These are phyloP conservation scores for Esteya vermicola DNA, from an alignment of 2,329 filamentous ascomycete genomes.

Conservation along the genomic window DNA sequence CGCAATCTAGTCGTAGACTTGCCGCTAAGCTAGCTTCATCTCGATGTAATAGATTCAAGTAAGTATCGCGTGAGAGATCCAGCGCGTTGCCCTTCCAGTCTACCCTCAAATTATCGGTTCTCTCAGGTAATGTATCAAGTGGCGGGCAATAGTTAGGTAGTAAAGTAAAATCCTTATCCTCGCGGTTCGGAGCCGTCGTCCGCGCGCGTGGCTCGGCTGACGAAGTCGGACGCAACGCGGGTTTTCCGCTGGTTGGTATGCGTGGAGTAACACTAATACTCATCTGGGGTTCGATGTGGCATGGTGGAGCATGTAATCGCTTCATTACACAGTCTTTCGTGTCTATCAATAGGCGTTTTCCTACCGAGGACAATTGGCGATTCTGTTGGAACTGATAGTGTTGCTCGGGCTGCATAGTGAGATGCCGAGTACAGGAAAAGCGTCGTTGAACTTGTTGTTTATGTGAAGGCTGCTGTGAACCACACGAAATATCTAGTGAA, in stretches of 20 bases:
- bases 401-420: neutral
- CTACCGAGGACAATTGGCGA: neutral
- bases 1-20: constrained; percentile 68
- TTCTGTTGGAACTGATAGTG: too few species aligned
- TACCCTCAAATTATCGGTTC: constrained; percentile 60
- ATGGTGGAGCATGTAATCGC: constrained; percentile 8
- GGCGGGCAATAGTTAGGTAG: constrained; percentile 63
- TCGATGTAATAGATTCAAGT: constrained; percentile 56
- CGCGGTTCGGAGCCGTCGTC: constrained; percentile 50
- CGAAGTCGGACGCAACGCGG: neutral
- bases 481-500: too few species aligned
- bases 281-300: constrained; percentile 12
- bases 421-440: too few species aligned
- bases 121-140: constrained; percentile 46
- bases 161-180: constrained; percentile 67
- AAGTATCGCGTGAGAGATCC: constrained; percentile 59
- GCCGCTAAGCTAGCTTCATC: constrained; percentile 67
- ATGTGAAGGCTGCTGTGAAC: too few species aligned
- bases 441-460: too few species aligned
- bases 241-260: constrained; percentile 1
- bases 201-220: constrained; percentile 19
- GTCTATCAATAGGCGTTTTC: constrained; percentile 1
- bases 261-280: neutral
- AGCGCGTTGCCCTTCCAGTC: constrained; percentile 77
- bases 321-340: constrained; percentile 5